Evolutionary conservation across 768 basidiomycete species (phyloP), one percentile per base, ranked within the genome.

Genomic region (Leucocoprinus leucothites): DNA sequence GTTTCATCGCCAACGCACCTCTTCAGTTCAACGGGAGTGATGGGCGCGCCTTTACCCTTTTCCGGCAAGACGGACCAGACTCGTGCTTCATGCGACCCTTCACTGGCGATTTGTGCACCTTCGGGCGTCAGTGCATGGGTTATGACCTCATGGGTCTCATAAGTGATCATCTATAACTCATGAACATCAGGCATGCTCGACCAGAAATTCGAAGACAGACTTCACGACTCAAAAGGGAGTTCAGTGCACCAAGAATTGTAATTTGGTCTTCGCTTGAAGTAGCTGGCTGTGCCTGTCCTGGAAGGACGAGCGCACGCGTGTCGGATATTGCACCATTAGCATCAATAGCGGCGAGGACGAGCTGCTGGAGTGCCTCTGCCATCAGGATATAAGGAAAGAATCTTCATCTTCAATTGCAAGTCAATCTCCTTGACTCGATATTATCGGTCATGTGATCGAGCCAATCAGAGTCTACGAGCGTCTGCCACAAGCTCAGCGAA

Each of bases 31-130:
- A 75, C 81, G 0, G 82, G 76, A 3, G 82, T 79, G 35, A 96
- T 57, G 8, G 93, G 86, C 36, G 74, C 61, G 2, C 87, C 89
- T 56, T 82, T 73, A 2, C 90, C 93, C 58, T 85, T 88, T 3
- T 64, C 59, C 6, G 91, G 90, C 3, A 96, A 76, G 19, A 83
- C 91, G 46, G 80, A 75, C 96, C 96, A 99, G 31, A 98, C 93
- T 55, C 91, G 85, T 45, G 89, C 93, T 75, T 99, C 97, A 69
- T 98, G 94, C 13, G 95, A 98, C 35, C 97, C 97, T 38, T 87
- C 72, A 38, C 78, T 69, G 21, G 85, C 83, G 60, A 98, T 90
- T 62, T 86, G 84, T 19, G 74, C 65, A 19, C 97, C 97, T 75
- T 99, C 97, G 1, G 82, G 69, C 13, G 93, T 94, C 41, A 93